Evolutionary conservation across 2,329 filamentous ascomycete species (phyloP).

Genomic region (Sporothrix inflata): DNA sequence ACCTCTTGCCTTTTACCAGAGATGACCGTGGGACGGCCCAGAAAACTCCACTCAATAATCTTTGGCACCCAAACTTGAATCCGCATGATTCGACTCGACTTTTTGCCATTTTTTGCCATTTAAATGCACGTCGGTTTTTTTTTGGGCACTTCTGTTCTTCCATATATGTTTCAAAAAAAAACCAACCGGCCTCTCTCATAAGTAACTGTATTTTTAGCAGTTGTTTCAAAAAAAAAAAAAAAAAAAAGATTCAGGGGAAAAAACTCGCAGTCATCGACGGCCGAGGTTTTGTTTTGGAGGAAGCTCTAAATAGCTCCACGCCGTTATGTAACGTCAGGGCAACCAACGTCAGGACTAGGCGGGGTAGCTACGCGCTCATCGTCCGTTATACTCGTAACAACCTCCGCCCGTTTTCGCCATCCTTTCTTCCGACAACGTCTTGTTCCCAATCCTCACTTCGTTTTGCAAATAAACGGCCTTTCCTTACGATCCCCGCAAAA

Average conservation of each 20-base stretch:
- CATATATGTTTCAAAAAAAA: neutral
- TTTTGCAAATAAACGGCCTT: no score
- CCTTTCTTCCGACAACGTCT: neutral
- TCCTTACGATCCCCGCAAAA: neutral
- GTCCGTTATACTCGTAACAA: neutral
- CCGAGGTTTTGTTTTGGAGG: neutral
- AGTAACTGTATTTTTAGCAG: no score
- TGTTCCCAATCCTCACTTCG: neutral
- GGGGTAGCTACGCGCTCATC: slow-evolving; percentile 19
- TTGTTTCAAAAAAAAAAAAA: no score
- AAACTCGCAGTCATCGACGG: no score
- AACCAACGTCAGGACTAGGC: neutral
- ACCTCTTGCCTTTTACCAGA: slow-evolving; percentile 39
- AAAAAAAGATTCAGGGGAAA: no score
- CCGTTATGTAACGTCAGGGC: neutral
- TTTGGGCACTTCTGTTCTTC: neutral
- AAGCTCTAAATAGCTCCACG: neutral
- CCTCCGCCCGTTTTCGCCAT: neutral
- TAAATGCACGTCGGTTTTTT: slow-evolving; percentile 13
- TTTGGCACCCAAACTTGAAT: slow-evolving; percentile 35
- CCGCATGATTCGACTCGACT: slow-evolving; percentile 32
- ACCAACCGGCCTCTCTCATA: no score
- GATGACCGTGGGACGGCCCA: slow-evolving; percentile 38
- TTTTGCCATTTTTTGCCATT: neutral
- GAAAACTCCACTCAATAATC: slow-evolving; percentile 36